A percentile compares a stretch with the other conserved stretches of the same genome.
phyloP scores from a whole-genome alignment of 768 basidiomycete genomes.

The Suillus sp. region DNA sequence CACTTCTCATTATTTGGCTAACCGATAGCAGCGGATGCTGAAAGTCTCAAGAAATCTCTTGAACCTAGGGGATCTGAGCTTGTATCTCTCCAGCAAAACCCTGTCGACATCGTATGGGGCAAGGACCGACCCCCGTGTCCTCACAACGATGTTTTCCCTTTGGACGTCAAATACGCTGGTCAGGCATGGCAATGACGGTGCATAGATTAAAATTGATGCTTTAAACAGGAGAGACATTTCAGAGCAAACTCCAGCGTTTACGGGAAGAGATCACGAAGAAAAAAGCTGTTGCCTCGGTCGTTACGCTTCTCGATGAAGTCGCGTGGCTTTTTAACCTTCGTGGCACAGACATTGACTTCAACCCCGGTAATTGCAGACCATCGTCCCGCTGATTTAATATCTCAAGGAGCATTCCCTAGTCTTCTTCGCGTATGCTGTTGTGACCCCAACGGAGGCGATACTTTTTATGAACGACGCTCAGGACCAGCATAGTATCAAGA shows the following conservation, averaged over 20 bases:
- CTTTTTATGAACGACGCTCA: conserved; percentile 69
- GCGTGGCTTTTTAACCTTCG: conserved; percentile 95
- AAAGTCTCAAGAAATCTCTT: conserved; percentile 59
- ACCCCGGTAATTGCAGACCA: conserved; percentile 52
- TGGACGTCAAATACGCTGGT: conserved; percentile 79
- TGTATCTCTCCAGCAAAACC: conserved; percentile 67
- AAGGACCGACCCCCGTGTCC: conserved; percentile 68
- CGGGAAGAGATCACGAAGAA: conserved; percentile 67
- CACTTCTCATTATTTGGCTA: neutral
- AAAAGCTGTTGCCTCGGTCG: conserved; percentile 61
- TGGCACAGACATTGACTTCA: conserved; percentile 89
- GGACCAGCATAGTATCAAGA: conserved; percentile 41
- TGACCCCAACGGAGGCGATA: conserved; percentile 57
- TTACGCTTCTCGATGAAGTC: conserved; percentile 92
- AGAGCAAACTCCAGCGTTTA: conserved; percentile 67
- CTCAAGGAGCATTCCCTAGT: conserved; percentile 43
- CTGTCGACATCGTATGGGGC: conserved; percentile 80
- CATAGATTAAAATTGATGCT: neutral
- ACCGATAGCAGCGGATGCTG: conserved; percentile 58
- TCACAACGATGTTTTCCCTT: conserved; percentile 61
- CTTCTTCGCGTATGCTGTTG: conserved; percentile 89
- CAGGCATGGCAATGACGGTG: conserved; percentile 10
- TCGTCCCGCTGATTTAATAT: conserved; percentile 7
- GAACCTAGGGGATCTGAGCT: conserved; percentile 56
- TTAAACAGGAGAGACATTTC: conserved; percentile 54